phyloP scores from a whole-genome alignment of 306 rosid species.

The Vicia sativa region DNA sequence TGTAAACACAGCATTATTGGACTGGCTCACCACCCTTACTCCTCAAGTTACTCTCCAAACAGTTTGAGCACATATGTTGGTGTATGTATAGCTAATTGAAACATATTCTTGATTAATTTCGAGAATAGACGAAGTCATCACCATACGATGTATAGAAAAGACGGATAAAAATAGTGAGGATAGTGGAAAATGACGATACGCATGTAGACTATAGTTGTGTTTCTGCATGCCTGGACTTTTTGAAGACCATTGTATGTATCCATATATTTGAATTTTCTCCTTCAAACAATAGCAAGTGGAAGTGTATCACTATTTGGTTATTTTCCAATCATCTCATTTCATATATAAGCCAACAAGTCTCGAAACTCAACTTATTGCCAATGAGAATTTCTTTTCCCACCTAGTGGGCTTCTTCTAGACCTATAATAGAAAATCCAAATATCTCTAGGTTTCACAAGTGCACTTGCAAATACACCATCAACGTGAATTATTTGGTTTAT shows the following conservation, averaged over 20 bases:
- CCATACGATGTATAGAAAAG: slow-evolving; percentile 18
- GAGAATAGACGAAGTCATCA: slow-evolving; percentile 16
- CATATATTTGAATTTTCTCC: not conserved
- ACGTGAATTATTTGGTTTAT: too few relatives aligned
- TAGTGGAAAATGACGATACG: not conserved
- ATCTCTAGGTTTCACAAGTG: too few relatives aligned
- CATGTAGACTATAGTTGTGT: not conserved
- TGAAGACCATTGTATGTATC: slow-evolving; percentile 14
- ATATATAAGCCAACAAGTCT: too few relatives aligned
- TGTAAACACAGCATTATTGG: slow-evolving; percentile 75
- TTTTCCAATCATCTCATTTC: not conserved
- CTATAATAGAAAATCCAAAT: too few relatives aligned
- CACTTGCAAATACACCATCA: too few relatives aligned
- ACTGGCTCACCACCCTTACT: slow-evolving; percentile 64
- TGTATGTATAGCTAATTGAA: slow-evolving; percentile 9
- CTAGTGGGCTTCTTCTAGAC: too few relatives aligned
- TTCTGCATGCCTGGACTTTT: slow-evolving; percentile 27
- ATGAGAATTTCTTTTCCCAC: too few relatives aligned
- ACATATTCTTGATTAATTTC: slow-evolving; percentile 22
- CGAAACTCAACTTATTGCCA: too few relatives aligned
- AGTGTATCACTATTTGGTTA: not conserved
- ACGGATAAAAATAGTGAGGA: not conserved
- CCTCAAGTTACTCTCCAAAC: slow-evolving; percentile 56
- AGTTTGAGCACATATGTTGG: slow-evolving; percentile 37
- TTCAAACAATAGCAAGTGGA: not conserved